Percentiles rank a stretch among this genome's conserved stretches.
phyloP scores from a whole-genome alignment of 2,329 filamentous ascomycete genomes.

The Aureobasidium musti region DNA sequence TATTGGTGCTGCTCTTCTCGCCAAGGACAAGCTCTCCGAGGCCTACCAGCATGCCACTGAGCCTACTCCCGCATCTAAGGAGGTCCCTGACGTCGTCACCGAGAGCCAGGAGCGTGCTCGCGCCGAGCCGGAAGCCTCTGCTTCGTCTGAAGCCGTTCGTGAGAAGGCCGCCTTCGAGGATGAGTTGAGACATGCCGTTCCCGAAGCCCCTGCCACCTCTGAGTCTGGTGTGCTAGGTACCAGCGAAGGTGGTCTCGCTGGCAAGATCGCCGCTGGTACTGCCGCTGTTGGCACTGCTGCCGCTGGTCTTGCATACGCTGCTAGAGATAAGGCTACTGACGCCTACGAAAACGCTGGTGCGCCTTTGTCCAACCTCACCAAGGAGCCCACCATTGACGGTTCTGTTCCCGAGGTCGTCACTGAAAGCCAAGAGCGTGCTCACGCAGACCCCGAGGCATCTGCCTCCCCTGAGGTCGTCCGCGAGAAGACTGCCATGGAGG shows the following conservation, averaged over 20 bases:
- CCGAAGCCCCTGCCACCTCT: slow-evolving; percentile 38
- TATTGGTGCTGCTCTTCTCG: slow-evolving; percentile 41
- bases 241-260: slow-evolving; percentile 42
- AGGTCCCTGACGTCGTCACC: slow-evolving; percentile 64
- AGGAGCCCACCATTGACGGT: slow-evolving; percentile 26
- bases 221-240: slow-evolving; percentile 41
- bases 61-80: slow-evolving; percentile 37
- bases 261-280: slow-evolving; percentile 49
- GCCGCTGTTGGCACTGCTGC: slow-evolving; percentile 43
- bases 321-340: slow-evolving; percentile 41
- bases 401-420: slow-evolving; percentile 63
- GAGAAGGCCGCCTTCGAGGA: slow-evolving; percentile 59
- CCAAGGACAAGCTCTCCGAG: slow-evolving; percentile 42
- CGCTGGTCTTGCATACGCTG: slow-evolving; percentile 41
- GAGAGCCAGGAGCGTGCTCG: slow-evolving; percentile 69
- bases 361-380: neutral
- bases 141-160: slow-evolving; percentile 56
- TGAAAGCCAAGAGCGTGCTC: slow-evolving; percentile 69
- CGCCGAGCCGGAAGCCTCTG: slow-evolving; percentile 65
- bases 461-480: slow-evolving; percentile 59
- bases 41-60: slow-evolving; percentile 32
- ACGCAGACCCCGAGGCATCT: slow-evolving; percentile 66
- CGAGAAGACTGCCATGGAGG: slow-evolving; percentile 58
- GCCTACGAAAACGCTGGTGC: neutral
- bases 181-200: slow-evolving; percentile 58